These are phyloP conservation scores for Aureobasidium sp. DNA, from an alignment of 2,329 filamentous ascomycete species.

Conservation along the genomic window DNA sequence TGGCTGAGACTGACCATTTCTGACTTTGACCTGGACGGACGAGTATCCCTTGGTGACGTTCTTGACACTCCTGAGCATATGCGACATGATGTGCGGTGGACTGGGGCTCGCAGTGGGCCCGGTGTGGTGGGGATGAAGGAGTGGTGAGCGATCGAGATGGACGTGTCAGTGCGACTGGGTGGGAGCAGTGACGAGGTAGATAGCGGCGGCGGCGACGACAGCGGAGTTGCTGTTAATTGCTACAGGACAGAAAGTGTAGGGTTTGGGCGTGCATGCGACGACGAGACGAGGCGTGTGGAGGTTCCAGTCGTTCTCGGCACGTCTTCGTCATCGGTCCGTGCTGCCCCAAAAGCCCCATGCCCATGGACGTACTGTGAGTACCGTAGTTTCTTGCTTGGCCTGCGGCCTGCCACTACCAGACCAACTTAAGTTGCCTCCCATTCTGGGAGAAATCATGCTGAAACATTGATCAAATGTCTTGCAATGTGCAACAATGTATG, in stretches of 20 bases:
- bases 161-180: neutral
- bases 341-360: neutral
- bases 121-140: neutral
- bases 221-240: neutral
- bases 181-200: neutral
- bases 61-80: conserved; percentile 94
- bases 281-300: neutral
- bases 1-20: conserved; percentile 66
- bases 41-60: conserved; percentile 99
- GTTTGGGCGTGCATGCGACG: neutral
- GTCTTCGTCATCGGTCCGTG: conserved; percentile 15
- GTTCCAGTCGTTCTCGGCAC: neutral
- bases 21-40: conserved; percentile 91
- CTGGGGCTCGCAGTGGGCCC: neutral
- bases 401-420: neutral
- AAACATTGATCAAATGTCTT: neutral
- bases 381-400: conserved; percentile 1
- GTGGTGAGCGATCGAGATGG: neutral
- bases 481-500: conserved; percentile 6
- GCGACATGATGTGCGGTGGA: conserved; percentile 61
- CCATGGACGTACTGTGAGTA: neutral
- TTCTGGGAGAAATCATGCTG: neutral
- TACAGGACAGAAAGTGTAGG: neutral
- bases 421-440: neutral
- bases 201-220: neutral